These are phyloP conservation scores for Sophora flavescens DNA, from an alignment of 306 rosid species.

Conservation along the genomic window DNA sequence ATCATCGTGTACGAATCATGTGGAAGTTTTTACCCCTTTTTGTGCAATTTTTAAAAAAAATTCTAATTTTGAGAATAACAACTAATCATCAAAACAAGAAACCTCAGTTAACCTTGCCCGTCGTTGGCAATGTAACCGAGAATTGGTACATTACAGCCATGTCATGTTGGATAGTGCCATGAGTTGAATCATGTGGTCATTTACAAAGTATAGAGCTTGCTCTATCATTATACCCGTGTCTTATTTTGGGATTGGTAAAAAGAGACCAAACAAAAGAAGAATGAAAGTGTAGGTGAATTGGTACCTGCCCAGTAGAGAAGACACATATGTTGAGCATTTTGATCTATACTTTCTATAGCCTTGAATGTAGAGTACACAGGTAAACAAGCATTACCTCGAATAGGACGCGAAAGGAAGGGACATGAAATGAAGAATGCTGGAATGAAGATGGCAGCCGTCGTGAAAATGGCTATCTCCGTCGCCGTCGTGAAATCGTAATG, in stretches of 20 bases:
- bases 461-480: no score
- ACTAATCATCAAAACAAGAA: slow-evolving; percentile 6
- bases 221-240: not conserved
- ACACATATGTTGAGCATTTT: slow-evolving; percentile 73
- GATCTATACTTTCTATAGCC: slow-evolving; percentile 84
- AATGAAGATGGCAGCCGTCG: no score
- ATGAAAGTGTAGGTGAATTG: not conserved
- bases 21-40: not conserved
- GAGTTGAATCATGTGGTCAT: not conserved
- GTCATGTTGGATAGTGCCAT: not conserved
- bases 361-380: slow-evolving; percentile 93
- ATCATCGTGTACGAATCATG: not conserved
- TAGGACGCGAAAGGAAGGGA: no score
- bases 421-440: no score
- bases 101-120: not conserved
- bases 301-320: slow-evolving; percentile 96
- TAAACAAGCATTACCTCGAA: no score
- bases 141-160: not conserved
- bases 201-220: not conserved
- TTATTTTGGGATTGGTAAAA: not conserved
- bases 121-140: not conserved
- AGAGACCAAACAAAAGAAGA: slow-evolving; percentile 3
- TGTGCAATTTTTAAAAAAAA: not conserved
- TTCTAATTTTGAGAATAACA: not conserved
- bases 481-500: no score